These are phyloP conservation scores for Violaceomyces palustris DNA, from an alignment of 1,284 basidiomycete species.

Conservation along the genomic window DNA sequence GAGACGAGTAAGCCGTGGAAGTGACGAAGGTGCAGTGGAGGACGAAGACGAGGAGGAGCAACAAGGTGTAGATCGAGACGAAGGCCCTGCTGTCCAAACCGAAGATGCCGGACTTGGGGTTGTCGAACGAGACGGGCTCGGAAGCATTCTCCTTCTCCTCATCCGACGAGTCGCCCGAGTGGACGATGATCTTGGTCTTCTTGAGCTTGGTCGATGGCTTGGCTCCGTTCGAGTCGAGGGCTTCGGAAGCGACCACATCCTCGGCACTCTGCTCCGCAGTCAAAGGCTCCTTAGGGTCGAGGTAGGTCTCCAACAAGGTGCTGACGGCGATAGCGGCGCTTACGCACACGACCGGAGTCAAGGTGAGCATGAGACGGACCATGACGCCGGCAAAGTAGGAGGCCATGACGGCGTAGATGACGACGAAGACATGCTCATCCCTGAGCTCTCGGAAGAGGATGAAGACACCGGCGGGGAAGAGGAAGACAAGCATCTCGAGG, in stretches of 20 bases:
- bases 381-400: constrained; percentile 99
- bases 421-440: constrained; percentile 97
- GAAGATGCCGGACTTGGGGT: constrained; percentile 65
- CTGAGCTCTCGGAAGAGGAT: constrained; percentile 88
- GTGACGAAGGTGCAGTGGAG: constrained; percentile 97
- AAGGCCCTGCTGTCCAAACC: constrained; percentile 75
- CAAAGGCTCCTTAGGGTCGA: constrained; percentile 64
- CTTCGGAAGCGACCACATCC: constrained; percentile 37
- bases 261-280: constrained; percentile 48
- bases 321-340: constrained; percentile 85
- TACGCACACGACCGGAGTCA: constrained; percentile 88
- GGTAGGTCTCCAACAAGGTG: constrained; percentile 79
- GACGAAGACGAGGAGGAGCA: constrained; percentile 71
- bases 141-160: constrained; percentile 7
- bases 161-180: constrained; percentile 1
- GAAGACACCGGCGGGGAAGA: constrained; percentile 94
- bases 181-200: background rate
- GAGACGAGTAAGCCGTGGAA: constrained; percentile 89
- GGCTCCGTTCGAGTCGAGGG: constrained; percentile 13
- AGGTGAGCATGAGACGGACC: constrained; percentile 90
- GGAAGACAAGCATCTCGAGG: constrained; percentile 91
- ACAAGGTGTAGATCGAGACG: constrained; percentile 71
- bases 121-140: constrained; percentile 8
- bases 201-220: constrained; percentile 3
- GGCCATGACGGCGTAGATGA: constrained; percentile 92